Base-by-base conservation (phyloP, 352 stramenopile genomes). In the Globisporangium middletonii region DNA sequence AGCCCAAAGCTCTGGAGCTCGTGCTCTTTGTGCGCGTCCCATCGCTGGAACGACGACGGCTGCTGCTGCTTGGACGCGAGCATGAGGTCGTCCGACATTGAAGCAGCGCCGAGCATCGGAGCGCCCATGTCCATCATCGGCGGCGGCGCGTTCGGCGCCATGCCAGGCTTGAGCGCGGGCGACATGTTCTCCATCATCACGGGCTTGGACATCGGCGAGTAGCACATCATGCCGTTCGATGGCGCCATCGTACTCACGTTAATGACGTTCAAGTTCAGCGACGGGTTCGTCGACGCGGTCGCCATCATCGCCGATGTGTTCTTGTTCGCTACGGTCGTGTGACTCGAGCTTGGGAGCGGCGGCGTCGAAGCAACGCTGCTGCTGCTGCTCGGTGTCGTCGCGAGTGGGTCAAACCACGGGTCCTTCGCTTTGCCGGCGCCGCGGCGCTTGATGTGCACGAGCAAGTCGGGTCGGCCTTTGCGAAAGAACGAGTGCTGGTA, bases 401-500 rank as follows among this genome's bases (percentile, higher is more conserved):
- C 69, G 30, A 93, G 54, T 4, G 83, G 83, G 60, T 93, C 83
- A 60, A 93, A 87, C 83, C 80, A 91, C 53, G 83, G 83, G 35
- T 93, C 83, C 61, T 93, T 93, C 23, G 83, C 83, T 62, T 93
- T 93, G 37, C 83, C 83, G 6, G 83, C 83, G 16, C 79, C 80
- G 23, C 83, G 83, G 9, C 83, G 83, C 68, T 93, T 93, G 57
- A 93, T 93, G 74, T 93, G 77, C 30, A 89, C 77, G 42, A 93
- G 67, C 59, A 93, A 55, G 57, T 93, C 83, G 11, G 83, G 80
- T 9, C 83, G 79, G 13, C 75, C 83, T 67, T 93, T 89, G 18
- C 83, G 83, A 67, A 93, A 93, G 63, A 86, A 89, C 33, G 77
- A 88, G 64, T 93, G 83, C 65, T 93, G 83, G 68, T 93, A 93